Evolutionary conservation across 305 asterid genomes (phyloP), one percentile per base, ranked within the genome.

Genomic region (Fraxinus latifolia): DNA sequence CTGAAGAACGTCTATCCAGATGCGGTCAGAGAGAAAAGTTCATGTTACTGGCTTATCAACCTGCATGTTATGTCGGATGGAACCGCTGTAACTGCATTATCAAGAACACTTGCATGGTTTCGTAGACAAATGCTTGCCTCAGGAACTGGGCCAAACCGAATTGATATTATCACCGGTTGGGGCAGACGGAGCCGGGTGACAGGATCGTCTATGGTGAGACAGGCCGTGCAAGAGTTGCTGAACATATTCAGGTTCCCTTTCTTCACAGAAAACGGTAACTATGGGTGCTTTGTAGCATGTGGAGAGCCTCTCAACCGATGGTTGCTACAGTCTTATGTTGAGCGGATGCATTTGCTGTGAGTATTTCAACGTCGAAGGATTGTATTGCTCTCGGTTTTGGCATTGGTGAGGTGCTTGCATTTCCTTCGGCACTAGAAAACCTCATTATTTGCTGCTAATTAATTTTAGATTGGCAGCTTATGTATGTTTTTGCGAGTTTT

Each of bases 61-160:
- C 90, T 95, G 27, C 99, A 95, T 3, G 97, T 95, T 1, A 95
- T 95, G 99, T 94, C 98, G 0, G 98, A 93, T 82, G 99, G 98
- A 19, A 95, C 99, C 1, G 99, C 99, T 1, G 94, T 95, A 44
- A 95, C 95, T 1, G 99, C 99, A 14, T 82, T 95, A 0, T 94
- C 99, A 7, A 91, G 98, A 82, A 93, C 97, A 0, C 94, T 95
- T 31, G 97, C 99, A 8, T 89, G 94, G 93, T 93, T 95, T 53
- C 93, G 94, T 9, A 85, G 85, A 34, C 93, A 93, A 86, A 89
- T 95, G 91, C 92, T 94, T 3, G 83, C 73, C 36, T 89, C 97
- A 0, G 97, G 99, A 76, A 80, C 85, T 44, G 76, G 90, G 70
- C 98, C 98, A 0, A 87, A 75, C 82, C 90, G 98, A 0, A 93